Base-by-base conservation (phyloP, 2,329 filamentous ascomycete genomes). In the Nemania serpens region DNA sequence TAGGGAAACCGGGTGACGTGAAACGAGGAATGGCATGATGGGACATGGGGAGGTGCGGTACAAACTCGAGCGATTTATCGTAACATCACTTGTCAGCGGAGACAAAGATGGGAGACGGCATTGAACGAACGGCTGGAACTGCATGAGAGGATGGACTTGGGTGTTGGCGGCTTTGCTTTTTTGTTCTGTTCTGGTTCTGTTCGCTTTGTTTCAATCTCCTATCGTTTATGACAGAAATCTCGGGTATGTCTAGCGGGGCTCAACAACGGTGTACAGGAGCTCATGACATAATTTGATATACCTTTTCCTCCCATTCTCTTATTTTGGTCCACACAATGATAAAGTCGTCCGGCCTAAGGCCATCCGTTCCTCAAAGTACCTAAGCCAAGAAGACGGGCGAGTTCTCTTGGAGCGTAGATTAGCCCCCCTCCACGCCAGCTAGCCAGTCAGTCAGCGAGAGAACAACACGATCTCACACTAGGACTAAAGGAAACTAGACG, bases 161-260 rank as follows among this genome's bases (percentile, higher is more conserved):
- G 58, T 57, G 49, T 63, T 61, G 50, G 58, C 39, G 49, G 57
- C 37, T 43, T 61, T 55, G 53, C 13, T 33, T 41, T 45, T 60
- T 49, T 37, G 25, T 60, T 29, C 25, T 29, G 25, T 29, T 29
- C 25, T 29, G 25, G 4, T 29, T 29, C 25, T n/a, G 25, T 29
- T 29, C n/a, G n/a, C n/a, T 41, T 47, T 36, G 17, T 13, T 39
- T 2, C 46, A 9, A 7, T 36, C 20, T 46, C 45, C 34, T 39
- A 9, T 12, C 41, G 1, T 43, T 29, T 53, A 50, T 20, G 12
- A 49, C 22, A 29, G 25, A n/a, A 17, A 46, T 50, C 49, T 11
- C 46, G 25, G 25, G 55, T 20, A 29, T 33, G 34, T 34, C 36
- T 56, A 56, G 52, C 56, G 18, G 42, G 20, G 25, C 41, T 47